Conservation (phyloP, 208 protist species). For the Angomonas deanei region DNA sequence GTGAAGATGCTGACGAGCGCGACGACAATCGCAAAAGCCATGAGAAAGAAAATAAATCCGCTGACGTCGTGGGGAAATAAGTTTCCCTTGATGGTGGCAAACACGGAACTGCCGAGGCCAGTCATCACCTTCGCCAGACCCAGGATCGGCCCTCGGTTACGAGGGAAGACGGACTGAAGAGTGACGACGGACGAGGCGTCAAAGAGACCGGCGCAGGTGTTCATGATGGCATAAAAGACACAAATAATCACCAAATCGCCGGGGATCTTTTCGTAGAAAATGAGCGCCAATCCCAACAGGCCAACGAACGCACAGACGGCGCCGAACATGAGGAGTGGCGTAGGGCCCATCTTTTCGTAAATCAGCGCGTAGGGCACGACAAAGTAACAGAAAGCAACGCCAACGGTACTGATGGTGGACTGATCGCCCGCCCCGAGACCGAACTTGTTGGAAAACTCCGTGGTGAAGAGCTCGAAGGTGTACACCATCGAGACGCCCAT, state of each 20-base stretch:
- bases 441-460: conserved; percentile 31
- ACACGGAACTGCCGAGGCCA: conserved; percentile 60
- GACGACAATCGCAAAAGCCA: conserved; percentile 37
- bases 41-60: conserved; percentile 67
- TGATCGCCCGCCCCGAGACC: conserved; percentile 50
- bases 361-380: conserved; percentile 54
- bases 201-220: conserved; percentile 47
- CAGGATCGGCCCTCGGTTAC: conserved; percentile 61
- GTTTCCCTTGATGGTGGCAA: conserved; percentile 45
- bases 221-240: conserved; percentile 63
- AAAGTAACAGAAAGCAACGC: conserved; percentile 65
- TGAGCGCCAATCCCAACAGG: conserved; percentile 38
- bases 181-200: conserved; percentile 52
- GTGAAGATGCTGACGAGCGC: conserved; percentile 18
- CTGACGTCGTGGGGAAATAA: conserved; percentile 46
- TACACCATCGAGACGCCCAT: conserved; percentile 59
- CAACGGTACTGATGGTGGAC: conserved; percentile 64
- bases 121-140: conserved; percentile 65
- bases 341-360: conserved; percentile 45
- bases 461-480: conserved; percentile 61
- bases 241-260: conserved; percentile 51
- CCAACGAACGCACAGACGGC: conserved; percentile 33
- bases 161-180: conserved; percentile 48
- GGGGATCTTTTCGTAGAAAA: conserved; percentile 34
- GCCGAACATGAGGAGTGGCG: conserved; percentile 27